A percentile compares a stretch with the other conserved stretches of the same genome.
These are phyloP conservation scores for Xerophyta viscosa DNA, from an alignment of 106 monocot species.

Conservation along the genomic window DNA sequence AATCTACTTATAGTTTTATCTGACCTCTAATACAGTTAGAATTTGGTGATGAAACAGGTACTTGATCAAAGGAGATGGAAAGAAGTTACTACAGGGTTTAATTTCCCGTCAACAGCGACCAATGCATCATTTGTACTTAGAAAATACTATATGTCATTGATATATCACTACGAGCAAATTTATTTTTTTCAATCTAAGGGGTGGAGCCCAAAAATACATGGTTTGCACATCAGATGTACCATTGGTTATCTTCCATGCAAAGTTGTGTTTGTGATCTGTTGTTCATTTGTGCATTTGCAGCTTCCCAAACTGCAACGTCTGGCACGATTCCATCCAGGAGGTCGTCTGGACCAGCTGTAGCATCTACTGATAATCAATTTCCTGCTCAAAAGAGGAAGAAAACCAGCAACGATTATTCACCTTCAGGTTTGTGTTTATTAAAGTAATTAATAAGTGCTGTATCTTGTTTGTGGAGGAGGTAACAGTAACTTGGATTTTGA, in stretches of 20 bases:
- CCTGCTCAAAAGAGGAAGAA: slow-evolving; percentile 28
- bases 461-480: too few species aligned
- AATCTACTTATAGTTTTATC: too few species aligned
- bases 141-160: slow-evolving; percentile 78
- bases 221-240: slow-evolving; percentile 14
- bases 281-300: slow-evolving; percentile 12
- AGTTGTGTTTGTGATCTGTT: slow-evolving; percentile 1
- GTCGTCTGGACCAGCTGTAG: slow-evolving; percentile 8
- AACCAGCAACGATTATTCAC: slow-evolving; percentile 22
- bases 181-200: slow-evolving; percentile 64
- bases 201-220: slow-evolving; percentile 28
- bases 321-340: slow-evolving; percentile 7
- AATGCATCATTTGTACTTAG: slow-evolving; percentile 94
- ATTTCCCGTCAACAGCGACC: slow-evolving; percentile 90
- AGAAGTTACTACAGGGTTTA: slow-evolving; percentile 79
- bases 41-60: slow-evolving; percentile 27
- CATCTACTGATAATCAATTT: slow-evolving; percentile 19
- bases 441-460: too few species aligned
- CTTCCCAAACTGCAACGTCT: slow-evolving; percentile 6
- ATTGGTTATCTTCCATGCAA: background rate
- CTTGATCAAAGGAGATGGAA: slow-evolving; percentile 72
- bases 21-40: too few species aligned
- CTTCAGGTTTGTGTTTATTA: slow-evolving; percentile 32
- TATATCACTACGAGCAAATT: slow-evolving; percentile 83
- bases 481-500: too few species aligned